These are phyloP conservation scores for Coprinopsis strossmayeri DNA, from an alignment of 768 basidiomycete genomes.

Conservation along the genomic window DNA sequence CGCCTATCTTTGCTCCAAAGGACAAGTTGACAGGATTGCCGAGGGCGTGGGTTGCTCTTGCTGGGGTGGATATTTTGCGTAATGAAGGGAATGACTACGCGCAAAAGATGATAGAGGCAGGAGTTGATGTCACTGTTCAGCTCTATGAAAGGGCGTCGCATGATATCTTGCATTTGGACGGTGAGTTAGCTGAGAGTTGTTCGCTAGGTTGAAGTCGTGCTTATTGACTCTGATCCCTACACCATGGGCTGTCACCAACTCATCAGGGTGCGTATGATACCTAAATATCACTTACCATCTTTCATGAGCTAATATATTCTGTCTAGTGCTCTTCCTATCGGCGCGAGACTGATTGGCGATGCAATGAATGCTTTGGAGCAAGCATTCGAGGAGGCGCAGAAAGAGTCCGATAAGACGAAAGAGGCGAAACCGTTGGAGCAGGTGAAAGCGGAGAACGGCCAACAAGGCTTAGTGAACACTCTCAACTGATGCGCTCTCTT, in stretches of 20 bases:
- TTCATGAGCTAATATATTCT: background rate
- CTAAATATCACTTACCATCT: background rate
- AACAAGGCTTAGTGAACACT: too few species aligned
- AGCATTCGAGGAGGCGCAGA: too few species aligned
- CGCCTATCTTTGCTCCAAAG: constrained; percentile 63
- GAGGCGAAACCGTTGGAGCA: too few species aligned
- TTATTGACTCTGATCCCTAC: background rate
- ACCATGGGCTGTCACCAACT: background rate
- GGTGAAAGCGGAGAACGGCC: too few species aligned
- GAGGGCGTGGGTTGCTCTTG: constrained; percentile 55
- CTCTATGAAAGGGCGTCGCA: constrained; percentile 63
- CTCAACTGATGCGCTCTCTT: too few species aligned
- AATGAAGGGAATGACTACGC: constrained; percentile 64
- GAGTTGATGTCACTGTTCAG: constrained; percentile 46
- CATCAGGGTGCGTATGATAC: too few species aligned
- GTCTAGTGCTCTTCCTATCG: constrained; percentile 22
- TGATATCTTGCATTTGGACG: constrained; percentile 71
- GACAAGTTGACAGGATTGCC: constrained; percentile 45
- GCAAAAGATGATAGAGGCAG: constrained; percentile 44
- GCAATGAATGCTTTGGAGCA: too few species aligned
- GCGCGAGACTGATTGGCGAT: constrained; percentile 29
- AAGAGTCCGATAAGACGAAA: too few species aligned
- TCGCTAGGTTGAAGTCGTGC: background rate
- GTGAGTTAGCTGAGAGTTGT: constrained; percentile 26
- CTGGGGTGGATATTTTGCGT: constrained; percentile 59